Conservation (phyloP, 257 asterid species). For the Nicotiana attenuata region DNA sequence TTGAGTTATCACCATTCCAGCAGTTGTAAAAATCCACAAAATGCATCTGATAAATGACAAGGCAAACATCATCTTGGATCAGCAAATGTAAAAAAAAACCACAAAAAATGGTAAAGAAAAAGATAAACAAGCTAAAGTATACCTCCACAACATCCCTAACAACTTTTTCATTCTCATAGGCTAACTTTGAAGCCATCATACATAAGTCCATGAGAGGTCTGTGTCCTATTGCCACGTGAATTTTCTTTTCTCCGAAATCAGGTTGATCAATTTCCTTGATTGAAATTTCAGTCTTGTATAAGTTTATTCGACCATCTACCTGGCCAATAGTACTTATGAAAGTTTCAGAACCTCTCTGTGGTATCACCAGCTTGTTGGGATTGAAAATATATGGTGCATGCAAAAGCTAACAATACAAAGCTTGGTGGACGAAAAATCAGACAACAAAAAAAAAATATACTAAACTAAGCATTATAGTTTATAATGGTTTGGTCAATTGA, state of each 20-base stretch:
- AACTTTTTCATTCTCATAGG: slow-evolving; percentile 73
- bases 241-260: slow-evolving; percentile 13
- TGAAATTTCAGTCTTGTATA: slow-evolving; percentile 22
- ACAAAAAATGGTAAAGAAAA: background rate
- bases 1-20: slow-evolving; percentile 69
- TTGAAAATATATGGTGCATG: no score
- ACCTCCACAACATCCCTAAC: slow-evolving; percentile 74
- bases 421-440: no score
- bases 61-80: no score
- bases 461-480: no score
- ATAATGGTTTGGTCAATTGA: no score
- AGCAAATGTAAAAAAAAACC: no score
- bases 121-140: background rate
- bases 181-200: slow-evolving; percentile 77
- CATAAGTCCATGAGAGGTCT: slow-evolving; percentile 71
- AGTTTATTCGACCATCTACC: slow-evolving; percentile 68
- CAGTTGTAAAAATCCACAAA: slow-evolving; percentile 84
- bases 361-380: slow-evolving; percentile 50
- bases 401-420: no score
- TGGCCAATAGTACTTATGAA: slow-evolving; percentile 76
- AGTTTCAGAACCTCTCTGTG: slow-evolving; percentile 60
- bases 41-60: slow-evolving; percentile 62
- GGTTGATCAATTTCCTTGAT: slow-evolving; percentile 6
- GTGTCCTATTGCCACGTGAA: slow-evolving; percentile 38
- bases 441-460: no score